phyloP scores from a whole-genome alignment of 805 yeast genomes.

The Schwanniomyces yamadae region DNA sequence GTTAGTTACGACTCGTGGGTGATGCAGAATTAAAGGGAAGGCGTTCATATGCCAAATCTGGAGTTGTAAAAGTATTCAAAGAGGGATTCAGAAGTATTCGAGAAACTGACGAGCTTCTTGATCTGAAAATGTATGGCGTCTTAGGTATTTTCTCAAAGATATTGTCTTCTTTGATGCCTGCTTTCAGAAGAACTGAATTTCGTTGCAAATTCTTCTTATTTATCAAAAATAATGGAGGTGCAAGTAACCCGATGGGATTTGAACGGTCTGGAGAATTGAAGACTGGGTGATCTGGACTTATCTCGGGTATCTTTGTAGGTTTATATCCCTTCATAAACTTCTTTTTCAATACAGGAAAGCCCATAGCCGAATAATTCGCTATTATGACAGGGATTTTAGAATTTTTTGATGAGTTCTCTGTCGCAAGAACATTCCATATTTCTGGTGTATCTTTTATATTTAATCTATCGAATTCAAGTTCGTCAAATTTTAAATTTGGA shows the following conservation, averaged over 20 bases:
- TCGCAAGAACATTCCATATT: slow-evolving; percentile 2
- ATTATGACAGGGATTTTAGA: slow-evolving; percentile 28
- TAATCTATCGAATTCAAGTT: background rate
- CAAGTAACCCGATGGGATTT: background rate
- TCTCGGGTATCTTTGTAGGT: slow-evolving; percentile 25
- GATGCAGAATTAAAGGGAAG: slow-evolving; percentile 23
- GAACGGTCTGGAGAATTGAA: slow-evolving; percentile 24
- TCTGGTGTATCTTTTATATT: background rate
- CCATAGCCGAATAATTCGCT: slow-evolving; percentile 16
- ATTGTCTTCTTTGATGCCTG: slow-evolving; percentile 4
- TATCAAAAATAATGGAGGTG: slow-evolving; percentile 10
- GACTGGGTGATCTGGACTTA: slow-evolving; percentile 30
- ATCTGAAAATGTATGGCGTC: slow-evolving; percentile 4
- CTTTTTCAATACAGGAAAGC: slow-evolving; percentile 26
- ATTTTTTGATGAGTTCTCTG: slow-evolving; percentile 1
- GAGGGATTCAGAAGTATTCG: slow-evolving; percentile 9
- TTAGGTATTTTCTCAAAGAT: slow-evolving; percentile 7
- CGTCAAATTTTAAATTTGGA: slow-evolving; percentile 3
- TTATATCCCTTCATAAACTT: slow-evolving; percentile 6
- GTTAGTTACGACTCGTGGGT: slow-evolving; percentile 38
- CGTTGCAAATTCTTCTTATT: too few relatives aligned
- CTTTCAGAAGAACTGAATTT: too few relatives aligned
- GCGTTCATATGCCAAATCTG: slow-evolving; percentile 15
- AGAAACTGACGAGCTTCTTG: slow-evolving; percentile 1
- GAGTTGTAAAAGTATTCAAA: slow-evolving; percentile 14